Conservation (phyloP, 805 yeast species). For the Ogataea pilisensis region DNA sequence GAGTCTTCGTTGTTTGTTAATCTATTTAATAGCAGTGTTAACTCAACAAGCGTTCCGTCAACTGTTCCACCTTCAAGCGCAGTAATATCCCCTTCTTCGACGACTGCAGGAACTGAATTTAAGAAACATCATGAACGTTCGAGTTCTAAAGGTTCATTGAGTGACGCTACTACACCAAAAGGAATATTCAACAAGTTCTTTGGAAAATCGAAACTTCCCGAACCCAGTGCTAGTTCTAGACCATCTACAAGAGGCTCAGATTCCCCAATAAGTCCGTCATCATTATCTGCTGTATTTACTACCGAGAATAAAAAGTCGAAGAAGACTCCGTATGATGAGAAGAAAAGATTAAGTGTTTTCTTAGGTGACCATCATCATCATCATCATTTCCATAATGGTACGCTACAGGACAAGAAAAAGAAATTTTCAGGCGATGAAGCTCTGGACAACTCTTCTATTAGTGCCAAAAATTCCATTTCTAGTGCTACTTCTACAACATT, state of each 20-base stretch:
- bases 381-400: neutral
- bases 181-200: constrained; percentile 30
- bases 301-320: constrained; percentile 10
- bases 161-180: constrained; percentile 27
- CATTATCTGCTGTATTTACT: constrained; percentile 12
- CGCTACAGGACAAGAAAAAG: constrained; percentile 8
- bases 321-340: constrained; percentile 15
- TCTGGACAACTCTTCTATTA: neutral
- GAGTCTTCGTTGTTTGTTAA: constrained; percentile 44
- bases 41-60: neutral
- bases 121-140: constrained; percentile 21
- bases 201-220: constrained; percentile 20
- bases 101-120: constrained; percentile 4
- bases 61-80: constrained; percentile 22
- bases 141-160: constrained; percentile 26
- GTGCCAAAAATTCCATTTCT: neutral
- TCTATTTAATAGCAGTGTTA: constrained; percentile 31
- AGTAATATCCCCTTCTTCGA: constrained; percentile 9
- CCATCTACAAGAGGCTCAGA: constrained; percentile 11
- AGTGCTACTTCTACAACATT: neutral
- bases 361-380: constrained; percentile 12
- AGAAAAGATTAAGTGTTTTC: constrained; percentile 14
- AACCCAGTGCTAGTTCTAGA: constrained; percentile 6
- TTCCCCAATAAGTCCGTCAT: constrained; percentile 27
- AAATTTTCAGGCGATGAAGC: neutral